Evolutionary conservation across 805 yeast genomes (phyloP), one percentile per base, ranked within the genome.

Genomic region (Grigorovia humatica): DNA sequence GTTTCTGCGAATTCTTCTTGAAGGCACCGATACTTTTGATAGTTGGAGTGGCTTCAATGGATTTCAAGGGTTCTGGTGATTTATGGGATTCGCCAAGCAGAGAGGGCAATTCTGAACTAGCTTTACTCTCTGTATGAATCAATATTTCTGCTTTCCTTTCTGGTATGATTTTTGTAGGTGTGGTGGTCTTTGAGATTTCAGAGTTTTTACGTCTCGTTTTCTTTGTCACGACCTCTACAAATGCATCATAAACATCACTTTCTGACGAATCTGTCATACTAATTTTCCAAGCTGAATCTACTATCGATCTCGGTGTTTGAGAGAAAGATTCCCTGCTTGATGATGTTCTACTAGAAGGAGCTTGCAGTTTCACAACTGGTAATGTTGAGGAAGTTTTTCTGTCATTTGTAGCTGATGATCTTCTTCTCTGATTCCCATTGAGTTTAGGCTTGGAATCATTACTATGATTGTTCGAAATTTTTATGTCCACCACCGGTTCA

Each of bases 401-500:
- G 15, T 38, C 42, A 38, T 2, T 6, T 38, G 42, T n/a, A n/a
- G 17, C 42, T 6, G 57, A 51, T 8, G 55, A 50, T 41, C 54
- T 48, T 43, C 57, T 47, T 35, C 58, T 50, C 15, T 9, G 15
- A n/a, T 4, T 35, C 15, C 29, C 19, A 19, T 15, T 42, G 0
- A 40, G 15, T 8, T 32, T 41, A 27, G 43, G 2, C 13, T 41
- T 45, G 17, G 13, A 19, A 4, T 19, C 17, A 2, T 35, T 42
- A 18, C 17, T 11, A 19, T 23, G 3, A 23, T 2, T 23, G 3
- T 5, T 15, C 1, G 23, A 19, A 2, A 52, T 46, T 41, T 55
- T 52, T 1, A 60, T 43, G 51, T 73, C 75, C 52, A 72, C 62
- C 13, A 67, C 48, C 1, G 76, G 74, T n/a, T 60, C 63, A 51